These are phyloP conservation scores for Paracorniculantispora psalliotae DNA, from an alignment of 2,329 filamentous ascomycete species.

Conservation along the genomic window DNA sequence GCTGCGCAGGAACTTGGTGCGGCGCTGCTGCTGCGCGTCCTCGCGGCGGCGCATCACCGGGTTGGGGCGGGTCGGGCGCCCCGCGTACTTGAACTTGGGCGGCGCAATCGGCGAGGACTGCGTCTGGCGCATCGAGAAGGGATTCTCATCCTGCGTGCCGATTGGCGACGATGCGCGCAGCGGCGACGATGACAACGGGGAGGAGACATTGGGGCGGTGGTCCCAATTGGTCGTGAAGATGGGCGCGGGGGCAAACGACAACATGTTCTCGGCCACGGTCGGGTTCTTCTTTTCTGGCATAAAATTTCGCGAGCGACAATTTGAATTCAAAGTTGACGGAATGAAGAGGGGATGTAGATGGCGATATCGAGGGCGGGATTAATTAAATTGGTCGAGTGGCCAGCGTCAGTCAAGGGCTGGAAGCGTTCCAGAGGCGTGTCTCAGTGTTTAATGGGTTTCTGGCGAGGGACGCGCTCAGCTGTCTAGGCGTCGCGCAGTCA, in stretches of 20 bases:
- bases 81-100: constrained; percentile 45
- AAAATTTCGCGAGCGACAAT: constrained; percentile 19
- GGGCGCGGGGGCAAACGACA: constrained; percentile 38
- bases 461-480: not conserved
- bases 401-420: not conserved
- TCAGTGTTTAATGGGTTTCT: constrained; percentile 7
- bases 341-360: not conserved
- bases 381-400: not conserved
- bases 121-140: constrained; percentile 35
- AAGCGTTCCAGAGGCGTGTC: not conserved
- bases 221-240: constrained; percentile 40
- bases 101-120: constrained; percentile 42
- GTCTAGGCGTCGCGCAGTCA: constrained; percentile 25
- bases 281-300: constrained; percentile 27
- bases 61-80: constrained; percentile 55
- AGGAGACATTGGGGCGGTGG: constrained; percentile 41
- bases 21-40: constrained; percentile 57
- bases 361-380: not conserved
- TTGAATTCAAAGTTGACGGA: no score
- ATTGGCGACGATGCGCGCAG: constrained; percentile 47
- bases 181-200: constrained; percentile 56
- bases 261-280: constrained; percentile 28
- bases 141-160: constrained; percentile 39
- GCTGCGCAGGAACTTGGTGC: constrained; percentile 64
- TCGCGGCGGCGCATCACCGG: constrained; percentile 58